Conservation (phyloP, 192 early-diverging fungal species). For the Coemansia sp. region DNA sequence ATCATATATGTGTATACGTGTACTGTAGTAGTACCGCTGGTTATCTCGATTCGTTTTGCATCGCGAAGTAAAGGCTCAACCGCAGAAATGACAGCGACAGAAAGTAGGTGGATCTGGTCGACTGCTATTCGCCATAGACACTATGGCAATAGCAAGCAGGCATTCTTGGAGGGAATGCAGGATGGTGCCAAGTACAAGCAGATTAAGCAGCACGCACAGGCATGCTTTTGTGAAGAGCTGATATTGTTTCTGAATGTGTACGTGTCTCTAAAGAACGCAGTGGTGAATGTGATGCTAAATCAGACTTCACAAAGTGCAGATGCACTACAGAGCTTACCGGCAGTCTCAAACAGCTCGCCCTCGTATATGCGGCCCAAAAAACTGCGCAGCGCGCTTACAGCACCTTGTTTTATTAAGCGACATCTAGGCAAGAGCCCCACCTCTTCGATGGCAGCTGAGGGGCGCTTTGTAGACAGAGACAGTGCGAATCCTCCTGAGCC, state of each 20-base stretch:
- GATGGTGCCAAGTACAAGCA: constrained; percentile 19
- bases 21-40: constrained; percentile 11
- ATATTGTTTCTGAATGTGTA: constrained; percentile 23
- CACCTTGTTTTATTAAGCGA: neutral
- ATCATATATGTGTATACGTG: constrained; percentile 18
- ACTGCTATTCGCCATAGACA: constrained; percentile 8
- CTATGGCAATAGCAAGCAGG: constrained; percentile 17
- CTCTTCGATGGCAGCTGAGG: no score
- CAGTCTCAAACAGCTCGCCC: no score
- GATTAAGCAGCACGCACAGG: constrained; percentile 14
- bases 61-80: neutral
- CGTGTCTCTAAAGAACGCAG: constrained; percentile 15
- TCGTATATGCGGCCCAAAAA: no score
- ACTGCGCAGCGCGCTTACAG: neutral
- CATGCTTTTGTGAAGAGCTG: constrained; percentile 36
- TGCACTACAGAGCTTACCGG: no score
- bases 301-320: no score
- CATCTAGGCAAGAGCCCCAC: neutral
- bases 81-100: neutral
- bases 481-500: neutral
- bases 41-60: constrained; percentile 10
- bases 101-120: constrained; percentile 12
- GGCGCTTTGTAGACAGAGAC: no score
- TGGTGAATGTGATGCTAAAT: neutral
- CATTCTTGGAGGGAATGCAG: constrained; percentile 23